Evolutionary conservation across 2,329 filamentous ascomycete species (phyloP).

Genomic region (Annulohypoxylon truncatum): DNA sequence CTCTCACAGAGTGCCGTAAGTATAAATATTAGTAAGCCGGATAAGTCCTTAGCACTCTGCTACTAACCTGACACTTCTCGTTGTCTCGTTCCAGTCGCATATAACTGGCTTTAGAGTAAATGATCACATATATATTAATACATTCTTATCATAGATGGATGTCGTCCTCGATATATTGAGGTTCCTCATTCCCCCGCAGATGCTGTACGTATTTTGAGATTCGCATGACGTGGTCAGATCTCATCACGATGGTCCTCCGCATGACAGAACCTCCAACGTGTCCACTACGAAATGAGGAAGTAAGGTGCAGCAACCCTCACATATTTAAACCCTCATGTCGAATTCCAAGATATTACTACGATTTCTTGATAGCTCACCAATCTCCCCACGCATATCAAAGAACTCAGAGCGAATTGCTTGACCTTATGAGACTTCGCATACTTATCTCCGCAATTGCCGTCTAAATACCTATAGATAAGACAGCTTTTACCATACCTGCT

Average conservation of each 20-base stretch:
- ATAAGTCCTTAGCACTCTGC: slow-evolving; percentile 10
- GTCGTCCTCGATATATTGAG: slow-evolving; percentile 2
- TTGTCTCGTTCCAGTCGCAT: not conserved
- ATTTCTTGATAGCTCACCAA: not conserved
- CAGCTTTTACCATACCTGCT: too few relatives aligned
- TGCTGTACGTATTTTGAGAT: slow-evolving; percentile 12
- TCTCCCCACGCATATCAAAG: too few relatives aligned
- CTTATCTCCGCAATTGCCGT: not conserved
- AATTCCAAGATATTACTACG: not conserved
- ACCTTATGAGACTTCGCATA: not conserved
- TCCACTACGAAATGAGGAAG: slow-evolving; percentile 12
- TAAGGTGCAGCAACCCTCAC: not conserved
- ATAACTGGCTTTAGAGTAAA: not conserved
- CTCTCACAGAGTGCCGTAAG: not conserved
- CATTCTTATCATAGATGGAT: not conserved
- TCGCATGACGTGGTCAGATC: slow-evolving; percentile 31
- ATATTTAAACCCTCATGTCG: slow-evolving; percentile 7
- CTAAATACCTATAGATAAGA: too few relatives aligned
- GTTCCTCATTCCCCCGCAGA: slow-evolving; percentile 23
- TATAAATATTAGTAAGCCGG: slow-evolving; percentile 11
- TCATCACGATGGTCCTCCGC: not conserved
- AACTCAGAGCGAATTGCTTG: not conserved
- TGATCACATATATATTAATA: slow-evolving; percentile 3
- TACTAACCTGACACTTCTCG: not conserved
- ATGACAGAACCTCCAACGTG: slow-evolving; percentile 26